A percentile compares a stretch with the other conserved stretches of the same genome.
These are phyloP conservation scores for Chamaecyparis obtusa DNA, from an alignment of 75 land plant species.

Conservation along the genomic window DNA sequence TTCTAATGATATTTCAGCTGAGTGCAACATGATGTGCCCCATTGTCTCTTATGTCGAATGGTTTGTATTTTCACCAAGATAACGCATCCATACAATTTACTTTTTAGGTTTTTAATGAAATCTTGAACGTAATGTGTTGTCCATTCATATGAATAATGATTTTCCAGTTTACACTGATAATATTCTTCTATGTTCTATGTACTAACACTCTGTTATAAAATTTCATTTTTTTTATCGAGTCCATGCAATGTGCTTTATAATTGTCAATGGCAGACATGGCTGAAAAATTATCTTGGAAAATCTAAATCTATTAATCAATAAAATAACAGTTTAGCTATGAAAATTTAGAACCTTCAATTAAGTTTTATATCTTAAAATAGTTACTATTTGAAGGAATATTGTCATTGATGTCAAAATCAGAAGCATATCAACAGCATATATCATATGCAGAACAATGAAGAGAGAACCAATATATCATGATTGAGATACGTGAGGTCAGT, in stretches of 20 bases:
- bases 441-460: too few species aligned
- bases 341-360: not conserved
- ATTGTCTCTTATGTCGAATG: constrained; percentile 52
- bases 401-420: too few species aligned
- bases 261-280: not conserved
- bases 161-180: not conserved
- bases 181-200: not conserved
- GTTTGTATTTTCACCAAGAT: constrained; percentile 59
- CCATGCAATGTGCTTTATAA: not conserved
- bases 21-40: constrained; percentile 66
- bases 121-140: not conserved
- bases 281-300: not conserved
- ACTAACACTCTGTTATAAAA: not conserved
- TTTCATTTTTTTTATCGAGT: not conserved
- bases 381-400: too few species aligned
- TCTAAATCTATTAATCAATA: not conserved
- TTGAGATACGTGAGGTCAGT: too few species aligned
- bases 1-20: constrained; percentile 44
- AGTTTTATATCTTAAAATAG: not conserved
- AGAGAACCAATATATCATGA: too few species aligned
- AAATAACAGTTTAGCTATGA: not conserved
- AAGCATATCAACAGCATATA: too few species aligned
- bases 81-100: not conserved
- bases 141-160: not conserved
- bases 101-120: not conserved